Evolutionary conservation across 345 rosid genomes (phyloP).

Genomic region (Luvunga scandens): DNA sequence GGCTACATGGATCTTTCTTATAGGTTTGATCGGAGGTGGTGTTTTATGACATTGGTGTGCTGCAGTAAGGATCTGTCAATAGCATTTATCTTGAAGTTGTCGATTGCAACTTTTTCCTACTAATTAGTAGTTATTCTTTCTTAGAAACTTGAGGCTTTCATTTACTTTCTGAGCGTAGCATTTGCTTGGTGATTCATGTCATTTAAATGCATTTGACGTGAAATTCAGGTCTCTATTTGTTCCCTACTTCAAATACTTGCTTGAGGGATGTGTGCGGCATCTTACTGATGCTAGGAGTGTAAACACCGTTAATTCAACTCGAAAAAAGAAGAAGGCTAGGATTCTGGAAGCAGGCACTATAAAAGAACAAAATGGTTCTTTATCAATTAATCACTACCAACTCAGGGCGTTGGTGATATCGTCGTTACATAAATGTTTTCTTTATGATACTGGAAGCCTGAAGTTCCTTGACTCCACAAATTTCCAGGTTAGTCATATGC

Average conservation of each 20-base stretch:
- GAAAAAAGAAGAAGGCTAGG: conserved; percentile 82
- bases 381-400: conserved; percentile 66
- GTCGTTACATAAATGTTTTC: conserved; percentile 76
- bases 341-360: conserved; percentile 40
- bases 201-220: conserved; percentile 5
- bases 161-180: background rate
- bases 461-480: conserved; percentile 82
- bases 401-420: conserved; percentile 73
- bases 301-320: conserved; percentile 33
- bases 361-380: conserved; percentile 19
- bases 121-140: background rate
- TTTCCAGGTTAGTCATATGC: conserved; percentile 59
- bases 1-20: background rate
- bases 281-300: conserved; percentile 46
- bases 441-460: conserved; percentile 66
- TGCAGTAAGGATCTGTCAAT: background rate
- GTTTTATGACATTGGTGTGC: background rate
- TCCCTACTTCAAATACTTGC: conserved; percentile 80
- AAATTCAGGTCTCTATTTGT: conserved; percentile 81
- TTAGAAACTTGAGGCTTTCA: background rate
- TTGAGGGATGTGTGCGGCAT: conserved; percentile 57
- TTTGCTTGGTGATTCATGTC: background rate
- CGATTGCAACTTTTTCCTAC: background rate
- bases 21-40: background rate
- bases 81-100: background rate